phyloP scores from a whole-genome alignment of 768 basidiomycete species.

The Cytidiella melzeri region DNA sequence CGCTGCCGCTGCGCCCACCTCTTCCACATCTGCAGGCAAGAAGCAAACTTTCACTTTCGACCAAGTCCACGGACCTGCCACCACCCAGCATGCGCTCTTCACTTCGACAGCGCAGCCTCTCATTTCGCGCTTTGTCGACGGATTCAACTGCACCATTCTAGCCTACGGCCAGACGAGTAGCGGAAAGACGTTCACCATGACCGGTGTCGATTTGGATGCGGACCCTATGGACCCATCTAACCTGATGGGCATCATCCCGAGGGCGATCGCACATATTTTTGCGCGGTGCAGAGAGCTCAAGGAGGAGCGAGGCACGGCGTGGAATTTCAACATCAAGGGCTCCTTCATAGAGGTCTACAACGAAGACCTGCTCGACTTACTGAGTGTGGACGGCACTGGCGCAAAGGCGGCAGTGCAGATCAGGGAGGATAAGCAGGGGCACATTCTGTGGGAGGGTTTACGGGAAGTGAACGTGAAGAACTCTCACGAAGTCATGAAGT shows the following conservation, averaged over 20 bases:
- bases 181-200: conserved; percentile 98
- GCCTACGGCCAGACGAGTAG: conserved; percentile 98
- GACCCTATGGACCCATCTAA: conserved; percentile 79
- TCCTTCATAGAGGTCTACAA: conserved; percentile 99
- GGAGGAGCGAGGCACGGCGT: conserved; percentile 66
- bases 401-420: conserved; percentile 85
- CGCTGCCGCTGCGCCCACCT: conserved; percentile 35
- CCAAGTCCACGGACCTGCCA: conserved; percentile 83
- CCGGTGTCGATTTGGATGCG: conserved; percentile 85
- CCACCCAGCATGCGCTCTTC: conserved; percentile 83
- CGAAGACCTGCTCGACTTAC: conserved; percentile 95
- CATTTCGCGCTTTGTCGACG: conserved; percentile 81
- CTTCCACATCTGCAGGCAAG: conserved; percentile 50
- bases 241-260: conserved; percentile 91
- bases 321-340: conserved; percentile 78
- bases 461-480: conserved; percentile 87
- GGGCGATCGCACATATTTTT: conserved; percentile 89
- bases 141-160: conserved; percentile 96
- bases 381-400: conserved; percentile 70
- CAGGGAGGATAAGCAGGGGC: conserved; percentile 93
- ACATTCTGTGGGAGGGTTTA: conserved; percentile 95
- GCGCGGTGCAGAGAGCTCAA: conserved; percentile 67
- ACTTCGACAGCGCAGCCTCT: conserved; percentile 80
- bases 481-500: conserved; percentile 88
- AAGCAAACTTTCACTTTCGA: conserved; percentile 90